These are phyloP conservation scores for Acacia crassicarpa DNA, from an alignment of 306 rosid genomes.

Conservation along the genomic window DNA sequence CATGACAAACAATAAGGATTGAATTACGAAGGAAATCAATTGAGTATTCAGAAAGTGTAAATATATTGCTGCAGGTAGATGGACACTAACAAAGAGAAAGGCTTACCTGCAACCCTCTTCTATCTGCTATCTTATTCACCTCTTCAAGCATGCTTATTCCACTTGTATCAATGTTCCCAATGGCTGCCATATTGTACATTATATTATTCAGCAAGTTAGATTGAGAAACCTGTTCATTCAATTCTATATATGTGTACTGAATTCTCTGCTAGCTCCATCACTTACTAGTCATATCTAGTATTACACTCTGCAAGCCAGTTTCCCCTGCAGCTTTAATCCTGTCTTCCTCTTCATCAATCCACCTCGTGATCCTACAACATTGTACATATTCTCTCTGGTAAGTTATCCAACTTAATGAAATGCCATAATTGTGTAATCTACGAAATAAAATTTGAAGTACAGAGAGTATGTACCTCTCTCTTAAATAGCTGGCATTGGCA, in stretches of 20 bases:
- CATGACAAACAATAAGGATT: not conserved
- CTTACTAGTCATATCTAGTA: conserved; percentile 79
- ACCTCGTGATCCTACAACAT: conserved; percentile 71
- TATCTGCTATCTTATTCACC: conserved; percentile 55
- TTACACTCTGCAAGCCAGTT: conserved; percentile 64
- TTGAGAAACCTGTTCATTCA: not conserved
- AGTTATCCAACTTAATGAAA: not conserved
- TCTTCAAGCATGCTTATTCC: conserved; percentile 97
- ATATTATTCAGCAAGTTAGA: conserved; percentile 24
- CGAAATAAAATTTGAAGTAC: not conserved
- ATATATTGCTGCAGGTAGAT: not conserved
- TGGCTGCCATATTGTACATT: conserved; percentile 47
- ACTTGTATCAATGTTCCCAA: conserved; percentile 92
- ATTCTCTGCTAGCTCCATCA: conserved; percentile 10
- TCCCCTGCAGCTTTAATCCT: conserved; percentile 61
- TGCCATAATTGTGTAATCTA: not conserved
- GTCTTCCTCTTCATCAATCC: conserved; percentile 97
- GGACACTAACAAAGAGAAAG: not conserved
- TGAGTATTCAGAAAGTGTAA: not conserved
- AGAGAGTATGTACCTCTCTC: conserved; percentile 55
- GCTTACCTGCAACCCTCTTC: conserved; percentile 81
- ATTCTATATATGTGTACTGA: not conserved
- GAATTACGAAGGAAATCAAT: not conserved
- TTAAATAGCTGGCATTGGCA: conserved; percentile 72
- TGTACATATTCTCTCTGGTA: conserved; percentile 4